Evolutionary conservation across 2,329 filamentous ascomycete genomes (phyloP).

Genomic region (Aspergillus sp.): DNA sequence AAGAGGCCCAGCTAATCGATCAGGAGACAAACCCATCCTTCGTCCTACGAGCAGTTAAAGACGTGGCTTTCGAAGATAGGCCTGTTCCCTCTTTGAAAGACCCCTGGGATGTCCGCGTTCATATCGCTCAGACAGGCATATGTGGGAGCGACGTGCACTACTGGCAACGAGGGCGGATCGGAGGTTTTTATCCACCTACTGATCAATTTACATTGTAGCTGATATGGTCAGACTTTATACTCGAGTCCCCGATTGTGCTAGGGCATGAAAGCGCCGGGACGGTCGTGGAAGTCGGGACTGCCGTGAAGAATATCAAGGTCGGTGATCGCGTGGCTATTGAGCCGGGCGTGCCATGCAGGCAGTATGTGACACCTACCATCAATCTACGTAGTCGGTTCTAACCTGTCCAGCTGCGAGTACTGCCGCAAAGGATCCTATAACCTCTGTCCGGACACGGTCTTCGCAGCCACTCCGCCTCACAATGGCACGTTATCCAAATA

Average conservation of each 20-base stretch:
- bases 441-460: conserved; percentile 47
- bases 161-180: conserved; percentile 45
- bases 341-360: conserved; percentile 34
- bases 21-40: conserved; percentile 34
- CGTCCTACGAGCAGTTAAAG: conserved; percentile 47
- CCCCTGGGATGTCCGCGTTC: conserved; percentile 42
- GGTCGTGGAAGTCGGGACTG: conserved; percentile 21
- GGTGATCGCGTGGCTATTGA: conserved; percentile 27
- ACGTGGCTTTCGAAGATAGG: conserved; percentile 48
- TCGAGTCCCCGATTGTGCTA: conserved; percentile 40
- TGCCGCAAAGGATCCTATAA: conserved; percentile 25
- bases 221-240: conserved; percentile 38
- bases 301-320: conserved; percentile 22
- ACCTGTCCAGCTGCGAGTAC: conserved; percentile 17
- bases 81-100: conserved; percentile 38
- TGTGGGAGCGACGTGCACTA: conserved; percentile 50
- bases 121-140: conserved; percentile 47
- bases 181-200: conserved; percentile 16
- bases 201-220: not conserved
- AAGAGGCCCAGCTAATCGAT: not conserved
- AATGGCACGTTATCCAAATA: conserved; percentile 53
- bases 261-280: conserved; percentile 32
- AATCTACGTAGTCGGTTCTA: not conserved
- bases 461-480: conserved; percentile 52
- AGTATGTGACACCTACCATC: conserved; percentile 21